These are phyloP conservation scores for Lipomyces orientalis DNA, from an alignment of 805 yeast genomes.

Conservation along the genomic window DNA sequence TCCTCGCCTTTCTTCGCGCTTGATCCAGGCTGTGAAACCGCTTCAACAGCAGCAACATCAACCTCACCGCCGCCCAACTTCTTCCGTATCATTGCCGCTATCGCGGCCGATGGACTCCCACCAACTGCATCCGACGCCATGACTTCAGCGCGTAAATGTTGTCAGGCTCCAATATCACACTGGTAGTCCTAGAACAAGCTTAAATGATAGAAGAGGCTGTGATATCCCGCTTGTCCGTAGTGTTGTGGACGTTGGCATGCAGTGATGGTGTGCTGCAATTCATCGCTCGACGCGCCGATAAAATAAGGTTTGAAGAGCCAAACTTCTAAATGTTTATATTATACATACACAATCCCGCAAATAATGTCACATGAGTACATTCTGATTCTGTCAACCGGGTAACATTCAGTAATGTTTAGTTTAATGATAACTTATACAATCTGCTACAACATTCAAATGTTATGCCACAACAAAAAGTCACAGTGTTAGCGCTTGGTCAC, in stretches of 20 bases:
- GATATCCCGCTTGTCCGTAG: not conserved
- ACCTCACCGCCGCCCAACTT: slow-evolving; percentile 12
- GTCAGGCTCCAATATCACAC: not conserved
- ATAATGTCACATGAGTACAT: not conserved
- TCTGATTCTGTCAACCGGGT: not conserved
- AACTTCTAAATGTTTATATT: too few species aligned
- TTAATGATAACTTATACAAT: slow-evolving; percentile 2
- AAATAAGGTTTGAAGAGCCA: too few species aligned
- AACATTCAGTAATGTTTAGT: not conserved
- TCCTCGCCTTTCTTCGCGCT: slow-evolving; percentile 1
- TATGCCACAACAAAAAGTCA: not conserved
- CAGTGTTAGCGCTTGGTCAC: not conserved
- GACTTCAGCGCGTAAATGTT: not conserved
- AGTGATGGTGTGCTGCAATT: not conserved
- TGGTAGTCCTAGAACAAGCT: not conserved
- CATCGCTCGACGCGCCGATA: too few species aligned
- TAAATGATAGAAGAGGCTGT: not conserved
- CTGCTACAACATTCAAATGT: not conserved
- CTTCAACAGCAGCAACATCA: not conserved
- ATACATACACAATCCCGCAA: not conserved
- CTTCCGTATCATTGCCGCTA: slow-evolving; percentile 27
- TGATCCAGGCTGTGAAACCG: not conserved
- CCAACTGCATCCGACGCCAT: slow-evolving; percentile 11
- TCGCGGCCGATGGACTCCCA: slow-evolving; percentile 11
- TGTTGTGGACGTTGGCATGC: not conserved